These are phyloP conservation scores for Hypericum perforatum DNA, from an alignment of 345 rosid genomes.

Conservation along the genomic window DNA sequence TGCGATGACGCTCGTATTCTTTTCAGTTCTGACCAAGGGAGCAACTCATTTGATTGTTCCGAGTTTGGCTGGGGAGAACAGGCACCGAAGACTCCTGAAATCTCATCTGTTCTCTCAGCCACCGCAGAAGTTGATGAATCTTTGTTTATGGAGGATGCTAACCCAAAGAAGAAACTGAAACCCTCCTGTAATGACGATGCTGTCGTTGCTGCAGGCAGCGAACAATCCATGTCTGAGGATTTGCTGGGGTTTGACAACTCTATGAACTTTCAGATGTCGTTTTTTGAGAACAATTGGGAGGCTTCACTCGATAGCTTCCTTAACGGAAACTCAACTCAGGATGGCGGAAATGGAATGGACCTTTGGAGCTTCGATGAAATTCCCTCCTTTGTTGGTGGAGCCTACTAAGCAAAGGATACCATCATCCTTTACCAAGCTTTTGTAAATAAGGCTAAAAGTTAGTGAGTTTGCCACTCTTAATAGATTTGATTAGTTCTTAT, in stretches of 20 bases:
- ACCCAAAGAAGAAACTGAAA: constrained; percentile 55
- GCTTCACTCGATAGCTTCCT: constrained; percentile 55
- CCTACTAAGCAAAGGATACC: constrained; percentile 31
- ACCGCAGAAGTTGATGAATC: constrained; percentile 40
- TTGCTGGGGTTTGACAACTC: constrained; percentile 43
- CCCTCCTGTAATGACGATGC: constrained; percentile 18
- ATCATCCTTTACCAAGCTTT: constrained; percentile 12
- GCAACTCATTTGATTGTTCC: constrained; percentile 70
- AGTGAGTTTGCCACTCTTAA: no score
- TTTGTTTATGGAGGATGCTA: constrained; percentile 41
- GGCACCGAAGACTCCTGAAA: constrained; percentile 67
- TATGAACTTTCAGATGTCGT: constrained; percentile 42
- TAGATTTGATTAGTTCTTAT: no score
- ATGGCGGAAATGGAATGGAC: constrained; percentile 42
- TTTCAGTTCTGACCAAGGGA: constrained; percentile 82
- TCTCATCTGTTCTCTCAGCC: constrained; percentile 47
- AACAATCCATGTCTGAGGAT: constrained; percentile 50
- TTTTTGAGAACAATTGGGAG: constrained; percentile 58
- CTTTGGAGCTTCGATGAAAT: constrained; percentile 81
- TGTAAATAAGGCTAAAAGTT: constrained; percentile 64
- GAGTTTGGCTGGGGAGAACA: constrained; percentile 77
- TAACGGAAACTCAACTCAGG: constrained; percentile 44
- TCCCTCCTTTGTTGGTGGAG: constrained; percentile 39
- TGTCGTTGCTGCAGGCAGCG: constrained; percentile 19
- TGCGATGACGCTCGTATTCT: constrained; percentile 30